Evolutionary conservation across 257 asterid species (phyloP), one percentile per base, ranked within the genome.

Genomic region (Fraxinus pennsylvanica): DNA sequence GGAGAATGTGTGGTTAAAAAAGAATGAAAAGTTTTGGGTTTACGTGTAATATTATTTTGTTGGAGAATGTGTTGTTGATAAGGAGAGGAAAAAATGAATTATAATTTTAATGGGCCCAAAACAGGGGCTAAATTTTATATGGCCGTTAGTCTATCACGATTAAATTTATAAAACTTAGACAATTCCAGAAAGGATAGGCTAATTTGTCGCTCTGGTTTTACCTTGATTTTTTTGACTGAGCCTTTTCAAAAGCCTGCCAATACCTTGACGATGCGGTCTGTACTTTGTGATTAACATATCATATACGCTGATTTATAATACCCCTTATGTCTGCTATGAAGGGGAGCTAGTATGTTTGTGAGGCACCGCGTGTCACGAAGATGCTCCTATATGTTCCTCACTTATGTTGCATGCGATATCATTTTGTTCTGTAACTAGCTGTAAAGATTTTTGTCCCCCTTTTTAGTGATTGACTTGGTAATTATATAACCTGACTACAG

Each of bases 401-500:
- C 41, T 36, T 57, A 47, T 72, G 68, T 39, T 59, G 5, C 38
- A 47, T 68, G 71, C 17, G 33, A 22, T 57, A 57, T 57, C 27
- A 57, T 79, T 36, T 75, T 50, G 54, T 35, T 36, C n/a, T 6
- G n/a, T 14, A 15, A 47, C 59, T 47, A 15, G n/a, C 59, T 47
- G 21, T 47, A 47, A 6, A 47, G 21, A 47, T 47, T 47, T 6
- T 47, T 15, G 7, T 19, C 38, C 39, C 57, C 12, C 65, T 15
- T 32, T n/a, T 30, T 82, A n/a, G 59, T 72, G 57, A 74, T 72
- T 76, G 45, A 72, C 66, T 17, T 57, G 4, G 29, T 19, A 15
- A 22, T 68, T 75, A 41, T 30, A 30, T 57, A 68, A 68, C 29
- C 14, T 80, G 74, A 45, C 78, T 21, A 82, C 92, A 96, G 99